phyloP scores from a whole-genome alignment of 257 asterid genomes.

The Dorcoceras hygrometricum region DNA sequence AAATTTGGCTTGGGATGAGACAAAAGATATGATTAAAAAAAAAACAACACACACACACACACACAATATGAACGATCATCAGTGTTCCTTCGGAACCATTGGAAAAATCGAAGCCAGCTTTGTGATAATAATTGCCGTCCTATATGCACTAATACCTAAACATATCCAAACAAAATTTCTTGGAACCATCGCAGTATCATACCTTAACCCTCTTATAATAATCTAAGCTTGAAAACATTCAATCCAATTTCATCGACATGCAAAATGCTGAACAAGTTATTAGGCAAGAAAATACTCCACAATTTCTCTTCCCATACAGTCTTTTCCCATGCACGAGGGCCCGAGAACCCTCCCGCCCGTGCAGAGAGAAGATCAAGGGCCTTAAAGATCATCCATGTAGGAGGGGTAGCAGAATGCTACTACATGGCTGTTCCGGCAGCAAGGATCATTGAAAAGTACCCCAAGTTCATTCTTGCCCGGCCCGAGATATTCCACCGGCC shows the following conservation, averaged over 20 bases:
- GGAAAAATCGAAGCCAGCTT: not conserved
- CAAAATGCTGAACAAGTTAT: slow-evolving; percentile 40
- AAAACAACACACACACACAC: too few relatives aligned
- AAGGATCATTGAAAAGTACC: slow-evolving; percentile 54
- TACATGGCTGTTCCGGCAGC: slow-evolving; percentile 79
- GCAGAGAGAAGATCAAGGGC: slow-evolving; percentile 29
- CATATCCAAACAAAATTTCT: not conserved
- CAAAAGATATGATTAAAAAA: not conserved
- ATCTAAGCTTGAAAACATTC: not conserved
- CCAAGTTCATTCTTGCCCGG: slow-evolving; percentile 45
- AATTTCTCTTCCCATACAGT: not conserved
- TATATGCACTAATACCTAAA: not conserved
- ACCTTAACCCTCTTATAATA: not conserved
- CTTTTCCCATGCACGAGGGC: slow-evolving; percentile 10
- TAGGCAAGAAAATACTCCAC: slow-evolving; percentile 29
- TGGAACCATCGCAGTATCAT: slow-evolving; percentile 21
- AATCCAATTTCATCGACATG: not conserved
- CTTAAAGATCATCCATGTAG: slow-evolving; percentile 59
- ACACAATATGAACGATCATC: not conserved
- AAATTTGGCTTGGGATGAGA: too few relatives aligned
- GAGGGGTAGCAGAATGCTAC: slow-evolving; percentile 52
- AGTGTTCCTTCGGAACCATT: not conserved
- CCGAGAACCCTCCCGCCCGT: slow-evolving; percentile 1
- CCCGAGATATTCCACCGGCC: slow-evolving; percentile 63
- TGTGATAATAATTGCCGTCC: not conserved